phyloP scores from a whole-genome alignment of 148 eudicot genomes.

The Polygonum maritimum region DNA sequence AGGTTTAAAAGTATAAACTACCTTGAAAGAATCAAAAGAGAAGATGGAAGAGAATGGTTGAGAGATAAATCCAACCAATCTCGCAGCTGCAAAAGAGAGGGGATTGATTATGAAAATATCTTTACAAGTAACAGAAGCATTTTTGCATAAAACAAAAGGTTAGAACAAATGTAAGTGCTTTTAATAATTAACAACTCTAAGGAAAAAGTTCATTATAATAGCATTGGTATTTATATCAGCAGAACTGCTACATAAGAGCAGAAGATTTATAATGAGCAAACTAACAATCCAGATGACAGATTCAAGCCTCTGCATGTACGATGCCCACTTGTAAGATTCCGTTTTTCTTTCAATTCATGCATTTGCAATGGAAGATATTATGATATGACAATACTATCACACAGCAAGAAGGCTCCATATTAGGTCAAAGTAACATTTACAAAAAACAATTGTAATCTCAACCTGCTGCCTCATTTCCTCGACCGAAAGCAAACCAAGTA shows the following conservation, averaged over 20 bases:
- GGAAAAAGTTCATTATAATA: not conserved
- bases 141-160: not conserved
- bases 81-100: constrained; percentile 37
- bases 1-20: constrained; percentile 4
- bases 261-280: not conserved
- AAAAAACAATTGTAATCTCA: not conserved
- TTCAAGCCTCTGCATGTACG: not conserved
- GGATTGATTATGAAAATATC: not conserved
- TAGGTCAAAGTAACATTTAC: not conserved
- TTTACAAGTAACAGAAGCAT: not conserved
- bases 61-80: constrained; percentile 86
- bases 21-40: constrained; percentile 78
- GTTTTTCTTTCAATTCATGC: not conserved
- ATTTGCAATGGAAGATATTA: not conserved
- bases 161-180: not conserved
- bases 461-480: constrained; percentile 95
- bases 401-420: not conserved
- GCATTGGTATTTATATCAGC: not conserved
- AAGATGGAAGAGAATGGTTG: constrained; percentile 68
- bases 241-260: not conserved
- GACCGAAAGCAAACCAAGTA: constrained; percentile 64
- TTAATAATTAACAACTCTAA: not conserved
- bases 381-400: not conserved
- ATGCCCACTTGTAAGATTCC: not conserved
- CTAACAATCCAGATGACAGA: not conserved